Conservation (phyloP, 2,329 filamentous ascomycete species). For the Lachnellula cervina region DNA sequence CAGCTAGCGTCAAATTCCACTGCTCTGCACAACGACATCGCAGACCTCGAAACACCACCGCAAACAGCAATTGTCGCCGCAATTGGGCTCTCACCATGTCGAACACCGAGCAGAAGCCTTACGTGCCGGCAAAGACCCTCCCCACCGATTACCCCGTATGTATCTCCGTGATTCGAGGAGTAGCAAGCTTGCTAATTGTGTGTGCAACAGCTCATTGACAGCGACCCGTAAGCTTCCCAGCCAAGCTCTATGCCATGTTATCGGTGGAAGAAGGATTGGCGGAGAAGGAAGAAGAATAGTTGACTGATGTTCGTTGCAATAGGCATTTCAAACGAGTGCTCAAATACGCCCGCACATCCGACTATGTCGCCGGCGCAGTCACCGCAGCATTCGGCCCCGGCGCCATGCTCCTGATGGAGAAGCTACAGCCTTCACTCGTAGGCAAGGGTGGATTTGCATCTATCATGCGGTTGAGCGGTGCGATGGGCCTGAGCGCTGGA, state of each 20-base stretch:
- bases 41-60: constrained; percentile 7
- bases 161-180: constrained; percentile 22
- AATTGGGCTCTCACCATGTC: constrained; percentile 31
- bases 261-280: background rate
- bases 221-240: constrained; percentile 73
- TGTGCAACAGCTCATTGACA: constrained; percentile 82
- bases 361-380: constrained; percentile 68
- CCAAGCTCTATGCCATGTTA: background rate
- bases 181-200: constrained; percentile 28
- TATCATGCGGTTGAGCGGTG: constrained; percentile 69
- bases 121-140: constrained; percentile 72
- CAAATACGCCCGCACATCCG: constrained; percentile 76
- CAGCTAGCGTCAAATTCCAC: constrained; percentile 11
- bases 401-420: constrained; percentile 75
- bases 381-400: constrained; percentile 69
- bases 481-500: constrained; percentile 47
- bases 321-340: constrained; percentile 91
- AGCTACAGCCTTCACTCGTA: constrained; percentile 76
- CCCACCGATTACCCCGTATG: constrained; percentile 83
- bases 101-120: constrained; percentile 37
- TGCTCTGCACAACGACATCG: constrained; percentile 14
- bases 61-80: constrained; percentile 26
- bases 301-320: constrained; percentile 5
- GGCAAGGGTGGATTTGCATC: constrained; percentile 77
- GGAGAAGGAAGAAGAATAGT: no score